Evolutionary conservation across 768 basidiomycete genomes (phyloP), one percentile per base, ranked within the genome.

Genomic region (Asterophora parasitica): DNA sequence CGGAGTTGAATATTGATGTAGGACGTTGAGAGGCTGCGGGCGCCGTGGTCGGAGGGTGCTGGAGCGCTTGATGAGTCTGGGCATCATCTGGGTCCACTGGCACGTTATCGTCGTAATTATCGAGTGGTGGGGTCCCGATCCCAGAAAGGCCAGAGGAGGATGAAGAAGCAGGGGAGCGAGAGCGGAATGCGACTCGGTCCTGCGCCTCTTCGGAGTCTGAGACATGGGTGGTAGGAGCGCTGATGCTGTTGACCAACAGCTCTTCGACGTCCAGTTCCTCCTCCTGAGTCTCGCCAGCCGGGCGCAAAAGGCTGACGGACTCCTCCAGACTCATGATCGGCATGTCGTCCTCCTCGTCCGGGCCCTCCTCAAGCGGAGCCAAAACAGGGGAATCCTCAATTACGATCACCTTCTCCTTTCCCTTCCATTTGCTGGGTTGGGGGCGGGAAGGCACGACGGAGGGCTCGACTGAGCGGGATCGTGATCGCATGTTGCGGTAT

Each of bases 401-500:
- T 36, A 13, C 11, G 11, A 39, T n/a, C 39, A 15, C 44, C 19
- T 31, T 12, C 30, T 3, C 32, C 28, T 54, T 51, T 15, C 23
- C 27, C 42, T 39, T 16, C 30, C 26, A 17, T 39, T 31, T 23
- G 23, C 23, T 6, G 6, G 32, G 13, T 26, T 30, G 19, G 11
- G 34, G 9, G 1, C 23, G 47, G 26, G 49, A 41, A 37, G 50
- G 55, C 28, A 30, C 26, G 2, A 26, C 37, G 31, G 52, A 30
- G 30, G 65, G 65, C 35, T 67, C 64, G 12, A 67, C 59, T 8
- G 65, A 65, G 17, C 58, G 62, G 20, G 68, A 66, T 13, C 64
- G 50, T 0, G 66, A 63, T 16, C 71, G 61, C 2, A 68, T 68
- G 50, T 67, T 67, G 31, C 58, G 57, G 51, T 61, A 66, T 8